Evolutionary conservation across 2,329 filamentous ascomycete genomes (phyloP).

Genomic region (Colletotrichum euphorbiae): DNA sequence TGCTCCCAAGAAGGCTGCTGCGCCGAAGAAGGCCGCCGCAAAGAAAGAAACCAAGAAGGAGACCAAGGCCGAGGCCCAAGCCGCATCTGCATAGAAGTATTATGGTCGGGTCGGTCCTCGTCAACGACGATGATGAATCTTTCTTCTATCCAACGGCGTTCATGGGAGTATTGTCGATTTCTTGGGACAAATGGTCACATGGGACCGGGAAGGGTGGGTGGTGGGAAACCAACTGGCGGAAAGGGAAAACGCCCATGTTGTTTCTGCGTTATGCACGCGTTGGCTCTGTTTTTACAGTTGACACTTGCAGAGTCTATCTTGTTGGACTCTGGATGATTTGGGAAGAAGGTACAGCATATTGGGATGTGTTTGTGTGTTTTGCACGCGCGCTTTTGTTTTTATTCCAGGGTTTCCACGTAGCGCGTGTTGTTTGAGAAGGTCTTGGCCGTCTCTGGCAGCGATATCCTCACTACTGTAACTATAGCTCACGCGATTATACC

Average conservation of each 20-base stretch:
- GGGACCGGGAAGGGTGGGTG: conserved; percentile 28
- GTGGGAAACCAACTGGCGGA: conserved; percentile 29
- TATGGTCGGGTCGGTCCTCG: not conserved
- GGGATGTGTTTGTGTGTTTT: conserved; percentile 26
- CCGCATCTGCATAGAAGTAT: conserved; percentile 33
- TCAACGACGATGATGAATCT: conserved; percentile 35
- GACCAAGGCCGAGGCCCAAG: conserved; percentile 35
- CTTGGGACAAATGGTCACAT: conserved; percentile 28
- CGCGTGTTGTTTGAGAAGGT: not conserved
- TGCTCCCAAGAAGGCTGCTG: conserved; percentile 57
- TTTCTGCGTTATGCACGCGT: not conserved
- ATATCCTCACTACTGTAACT: conserved; percentile 35
- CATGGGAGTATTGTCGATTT: conserved; percentile 32
- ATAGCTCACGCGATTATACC: conserved; percentile 39
- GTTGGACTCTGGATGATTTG: conserved; percentile 3
- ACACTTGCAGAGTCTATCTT: not conserved
- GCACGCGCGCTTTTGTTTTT: not conserved
- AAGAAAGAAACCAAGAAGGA: conserved; percentile 49
- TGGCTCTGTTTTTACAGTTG: conserved; percentile 10
- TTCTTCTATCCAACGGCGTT: conserved; percentile 35
- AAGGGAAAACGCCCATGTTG: conserved; percentile 28
- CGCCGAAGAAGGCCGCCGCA: conserved; percentile 57
- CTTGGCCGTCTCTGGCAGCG: not conserved
- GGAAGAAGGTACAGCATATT: conserved; percentile 9
- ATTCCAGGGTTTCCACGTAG: not conserved